phyloP scores from a whole-genome alignment of 306 rosid species.

The Vicia faba region DNA sequence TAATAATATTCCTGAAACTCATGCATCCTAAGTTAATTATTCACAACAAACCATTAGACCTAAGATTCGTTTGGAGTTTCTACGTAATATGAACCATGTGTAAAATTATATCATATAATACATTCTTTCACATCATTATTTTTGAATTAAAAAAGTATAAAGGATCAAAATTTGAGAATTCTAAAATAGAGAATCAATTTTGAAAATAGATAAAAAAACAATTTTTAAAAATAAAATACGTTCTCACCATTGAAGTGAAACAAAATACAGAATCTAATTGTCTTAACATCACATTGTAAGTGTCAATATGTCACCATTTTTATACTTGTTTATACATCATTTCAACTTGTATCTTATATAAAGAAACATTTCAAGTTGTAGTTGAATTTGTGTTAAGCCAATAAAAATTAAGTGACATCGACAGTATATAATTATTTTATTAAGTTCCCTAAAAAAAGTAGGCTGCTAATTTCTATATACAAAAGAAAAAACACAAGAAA shows the following conservation, averaged over 20 bases:
- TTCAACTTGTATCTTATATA: background rate
- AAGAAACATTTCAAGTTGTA: conserved; percentile 1
- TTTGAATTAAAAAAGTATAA: too few species aligned
- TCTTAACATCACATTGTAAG: background rate
- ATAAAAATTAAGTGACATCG: conserved; percentile 18
- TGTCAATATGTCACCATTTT: conserved; percentile 10
- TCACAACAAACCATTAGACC: too few species aligned
- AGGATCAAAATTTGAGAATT: too few species aligned
- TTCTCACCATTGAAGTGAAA: conserved; percentile 8
- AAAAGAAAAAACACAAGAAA: conserved; percentile 3
- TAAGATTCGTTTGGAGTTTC: too few species aligned
- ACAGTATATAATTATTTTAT: conserved; percentile 20
- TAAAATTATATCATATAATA: too few species aligned
- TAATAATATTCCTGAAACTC: too few species aligned
- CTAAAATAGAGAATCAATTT: too few species aligned
- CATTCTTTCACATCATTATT: too few species aligned
- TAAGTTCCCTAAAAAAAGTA: background rate
- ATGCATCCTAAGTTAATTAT: too few species aligned
- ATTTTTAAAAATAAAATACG: background rate
- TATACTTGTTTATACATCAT: background rate
- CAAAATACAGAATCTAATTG: conserved; percentile 31
- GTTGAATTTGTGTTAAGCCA: conserved; percentile 2
- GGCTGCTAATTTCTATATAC: conserved; percentile 2
- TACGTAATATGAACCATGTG: too few species aligned
- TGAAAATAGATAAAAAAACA: too few species aligned